Evolutionary conservation across 2,329 filamentous ascomycete species (phyloP).

Genomic region (Calonectria hawksworthii): DNA sequence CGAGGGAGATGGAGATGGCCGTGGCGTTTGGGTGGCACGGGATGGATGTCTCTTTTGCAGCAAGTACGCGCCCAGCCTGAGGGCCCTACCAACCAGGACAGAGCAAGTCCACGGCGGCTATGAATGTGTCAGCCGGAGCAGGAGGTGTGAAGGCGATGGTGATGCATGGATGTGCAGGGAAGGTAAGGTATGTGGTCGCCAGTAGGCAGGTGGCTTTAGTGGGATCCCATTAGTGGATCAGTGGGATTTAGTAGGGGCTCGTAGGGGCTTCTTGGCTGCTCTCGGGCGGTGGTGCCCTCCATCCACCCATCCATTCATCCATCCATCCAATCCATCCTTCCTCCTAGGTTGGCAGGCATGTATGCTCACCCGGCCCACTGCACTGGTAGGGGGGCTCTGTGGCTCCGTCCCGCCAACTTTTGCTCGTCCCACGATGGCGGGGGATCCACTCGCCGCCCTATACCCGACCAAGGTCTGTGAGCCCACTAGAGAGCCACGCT

Average conservation of each 20-base stretch:
- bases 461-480: conserved; percentile 41
- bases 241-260: conserved; percentile 11
- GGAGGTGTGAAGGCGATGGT: conserved; percentile 3
- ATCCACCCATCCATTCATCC: neutral
- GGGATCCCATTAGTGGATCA: conserved; percentile 12
- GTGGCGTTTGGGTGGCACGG: conserved; percentile 15
- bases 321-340: neutral
- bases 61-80: neutral
- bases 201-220: conserved; percentile 12
- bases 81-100: neutral
- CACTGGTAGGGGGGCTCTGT: conserved; percentile 8
- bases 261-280: conserved; percentile 4
- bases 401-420: conserved; percentile 20
- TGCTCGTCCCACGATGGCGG: conserved; percentile 26
- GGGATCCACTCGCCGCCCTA: conserved; percentile 25
- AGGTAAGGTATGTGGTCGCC: conserved; percentile 8
- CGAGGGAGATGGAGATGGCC: conserved; percentile 11
- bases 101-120: conserved; percentile 6
- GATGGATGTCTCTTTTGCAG: conserved; percentile 9
- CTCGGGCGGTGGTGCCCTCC: conserved; percentile 4
- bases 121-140: neutral
- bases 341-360: conserved; percentile 7
- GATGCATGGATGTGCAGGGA: conserved; percentile 4
- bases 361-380: conserved; percentile 5
- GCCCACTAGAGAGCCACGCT: conserved; percentile 33